phyloP scores from a whole-genome alignment of 2,329 filamentous ascomycete species.

The Aphanocladium album region DNA sequence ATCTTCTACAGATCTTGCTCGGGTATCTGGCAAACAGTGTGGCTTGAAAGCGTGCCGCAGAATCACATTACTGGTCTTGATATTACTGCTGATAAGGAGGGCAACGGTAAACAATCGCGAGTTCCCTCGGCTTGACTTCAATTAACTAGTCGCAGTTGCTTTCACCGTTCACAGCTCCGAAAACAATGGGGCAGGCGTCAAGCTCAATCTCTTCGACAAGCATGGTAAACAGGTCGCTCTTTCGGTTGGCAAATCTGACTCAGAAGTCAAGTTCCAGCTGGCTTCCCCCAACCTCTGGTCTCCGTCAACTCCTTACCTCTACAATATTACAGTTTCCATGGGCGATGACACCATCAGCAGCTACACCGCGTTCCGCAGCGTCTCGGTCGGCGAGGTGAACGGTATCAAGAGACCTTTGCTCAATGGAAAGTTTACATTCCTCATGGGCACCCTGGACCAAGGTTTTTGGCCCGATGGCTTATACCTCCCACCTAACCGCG shows the following conservation, averaged over 20 bases:
- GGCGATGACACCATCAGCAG: slow-evolving; percentile 51
- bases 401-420: slow-evolving; percentile 57
- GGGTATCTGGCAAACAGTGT: slow-evolving; percentile 71
- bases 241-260: slow-evolving; percentile 40
- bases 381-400: slow-evolving; percentile 50
- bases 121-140: too few species aligned
- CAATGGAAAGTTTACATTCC: slow-evolving; percentile 65
- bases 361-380: slow-evolving; percentile 65
- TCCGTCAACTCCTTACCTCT: slow-evolving; percentile 56
- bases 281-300: slow-evolving; percentile 57
- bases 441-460: slow-evolving; percentile 65
- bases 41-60: slow-evolving; percentile 58
- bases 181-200: slow-evolving; percentile 28
- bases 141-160: slow-evolving; percentile 37
- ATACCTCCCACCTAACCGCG: slow-evolving; percentile 57
- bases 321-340: slow-evolving; percentile 55
- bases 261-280: slow-evolving; percentile 51
- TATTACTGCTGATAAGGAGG: slow-evolving; percentile 52
- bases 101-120: slow-evolving; percentile 27
- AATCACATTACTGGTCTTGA: slow-evolving; percentile 56
- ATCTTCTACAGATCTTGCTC: slow-evolving; percentile 71
- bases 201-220: slow-evolving; percentile 31
- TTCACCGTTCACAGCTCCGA: slow-evolving; percentile 48
- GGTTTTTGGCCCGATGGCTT: slow-evolving; percentile 69
- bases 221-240: slow-evolving; percentile 38